Percentiles rank a stretch among this genome's conserved stretches.
phyloP scores from a whole-genome alignment of 1,284 basidiomycete species.

The Microbotryomycetes sp. region DNA sequence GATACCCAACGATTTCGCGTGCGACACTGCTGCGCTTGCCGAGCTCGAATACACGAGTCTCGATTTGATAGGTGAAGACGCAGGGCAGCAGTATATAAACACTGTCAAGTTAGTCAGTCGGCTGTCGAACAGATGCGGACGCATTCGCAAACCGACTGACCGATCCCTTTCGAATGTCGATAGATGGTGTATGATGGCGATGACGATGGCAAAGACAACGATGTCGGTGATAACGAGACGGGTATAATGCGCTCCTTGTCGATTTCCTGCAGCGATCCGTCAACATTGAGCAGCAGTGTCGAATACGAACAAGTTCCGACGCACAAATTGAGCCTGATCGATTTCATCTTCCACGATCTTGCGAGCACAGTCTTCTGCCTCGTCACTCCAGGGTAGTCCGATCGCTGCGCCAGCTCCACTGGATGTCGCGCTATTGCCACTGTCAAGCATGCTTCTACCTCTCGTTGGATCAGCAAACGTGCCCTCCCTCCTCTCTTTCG shows the following conservation, averaged over 20 bases:
- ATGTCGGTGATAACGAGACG: constrained; percentile 7
- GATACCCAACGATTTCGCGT: constrained; percentile 51
- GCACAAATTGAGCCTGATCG: neutral
- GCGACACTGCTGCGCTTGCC: constrained; percentile 53
- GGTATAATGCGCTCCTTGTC: constrained; percentile 17
- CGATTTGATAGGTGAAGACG: constrained; percentile 65
- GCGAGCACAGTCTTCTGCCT: constrained; percentile 12
- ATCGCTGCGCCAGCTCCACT: neutral
- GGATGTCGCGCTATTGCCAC: no score
- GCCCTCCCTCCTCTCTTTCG: neutral
- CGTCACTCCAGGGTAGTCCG: constrained; percentile 15
- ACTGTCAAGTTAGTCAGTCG: constrained; percentile 46
- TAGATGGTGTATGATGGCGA: constrained; percentile 24
- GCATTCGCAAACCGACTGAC: neutral
- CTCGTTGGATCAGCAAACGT: neutral
- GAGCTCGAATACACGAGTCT: constrained; percentile 81
- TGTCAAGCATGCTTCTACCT: constrained; percentile 7
- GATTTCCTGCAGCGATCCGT: neutral
- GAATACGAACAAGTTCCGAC: neutral
- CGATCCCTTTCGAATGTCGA: constrained; percentile 13
- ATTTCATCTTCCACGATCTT: neutral
- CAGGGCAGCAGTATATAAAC: constrained; percentile 83
- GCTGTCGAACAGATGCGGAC: neutral
- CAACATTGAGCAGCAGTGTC: neutral
- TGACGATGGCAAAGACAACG: constrained; percentile 9